Evolutionary conservation across 1,284 basidiomycete genomes (phyloP), one percentile per base, ranked within the genome.

Genomic region (Microbotryum intermedium): DNA sequence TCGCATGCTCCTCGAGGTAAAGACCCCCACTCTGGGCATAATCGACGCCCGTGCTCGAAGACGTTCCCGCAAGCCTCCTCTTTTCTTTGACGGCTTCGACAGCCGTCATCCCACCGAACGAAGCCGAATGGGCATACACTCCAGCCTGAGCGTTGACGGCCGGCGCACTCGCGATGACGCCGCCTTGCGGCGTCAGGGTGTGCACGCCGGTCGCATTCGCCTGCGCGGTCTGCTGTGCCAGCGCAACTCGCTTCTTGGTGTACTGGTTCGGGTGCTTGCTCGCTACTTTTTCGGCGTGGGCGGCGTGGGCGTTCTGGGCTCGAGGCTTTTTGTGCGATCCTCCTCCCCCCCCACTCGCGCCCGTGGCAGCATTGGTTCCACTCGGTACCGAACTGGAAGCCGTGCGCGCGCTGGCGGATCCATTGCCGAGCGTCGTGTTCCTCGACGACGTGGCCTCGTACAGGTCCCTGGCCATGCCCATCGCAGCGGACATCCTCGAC

Each of bases 211-310:
- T 39, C 34, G 34, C 34, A 39, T 39, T 39, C 34, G 34, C 34
- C 3, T 39, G 34, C 5, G 34, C 34, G 34, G 34, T 42, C 48
- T 54, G 58, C 42, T 39, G 52, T 28, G 10, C 44, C 44, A 8
- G 48, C 51, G 34, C 4, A 45, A 63, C 4, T 20, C 64, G 52
- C 49, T 68, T 68, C 59, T 68, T 68, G 50, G 66, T 68, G 58
- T 68, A 68, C 50, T 68, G 66, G 25, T 68, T 68, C 58, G 66
- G 66, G 46, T 68, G 66, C 13, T 60, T 54, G 8, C 34, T 47
- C 18, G 62, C 58, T 18, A 62, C 61, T n/a, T 56, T 60, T 3
- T 60, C 43, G 23, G 21, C 50, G 13, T 49, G 43, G 9, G 42
- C 45, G 7, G 34, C 51, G 20, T 57, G 59, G 25, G 61, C 60